Base-by-base conservation (phyloP, 2,329 filamentous ascomycete genomes). In the Fusarium avenaceum region DNA sequence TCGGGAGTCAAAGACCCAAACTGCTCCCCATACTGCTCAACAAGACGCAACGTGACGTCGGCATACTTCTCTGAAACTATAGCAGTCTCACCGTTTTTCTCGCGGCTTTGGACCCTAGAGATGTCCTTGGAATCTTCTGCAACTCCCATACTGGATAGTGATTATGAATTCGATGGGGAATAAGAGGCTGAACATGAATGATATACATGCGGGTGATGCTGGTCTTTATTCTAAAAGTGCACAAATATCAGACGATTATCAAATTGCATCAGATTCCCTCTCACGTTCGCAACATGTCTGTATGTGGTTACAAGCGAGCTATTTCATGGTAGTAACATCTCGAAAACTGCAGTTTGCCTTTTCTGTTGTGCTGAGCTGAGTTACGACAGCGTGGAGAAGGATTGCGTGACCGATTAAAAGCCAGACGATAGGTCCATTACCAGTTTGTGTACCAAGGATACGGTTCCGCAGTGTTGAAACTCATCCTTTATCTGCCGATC, bases 331-430 rank as follows among this genome's bases (percentile, higher is more conserved):
- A 13, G 11, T 4, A 17, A 14, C 3, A n/a, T 38, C 35, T n/a
- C n/a, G 9, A n/a, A 38, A 9, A 17, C 15, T 8, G 26, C 30
- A n/a, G 13, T 54, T 28, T 32, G 3, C 7, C 24, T 17, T 3
- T 2, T 6, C n/a, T 5, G 15, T 8, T 22, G 9, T 14, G 19
- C 35, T 28, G 40, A 56, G 32, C 46, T 46, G 28, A 30, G 58
- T 66, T 38, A 43, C 62, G 63, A 66, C 62, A 65, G 17, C 24
- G 56, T 42, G 62, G 65, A 50, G 63, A 63, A 33, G 63, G 56
- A 60, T 67, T 67, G 64, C 64, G 63, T 66, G 63, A 63, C 56
- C 38, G 55, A 40, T 20, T 22, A 13, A 35, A 33, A 47, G 54
- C 26, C 47, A 22, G 35, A n/a, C 48, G 48, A 63, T 60, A 60